Evolutionary conservation across 1,284 basidiomycete genomes (phyloP), one percentile per base, ranked within the genome.

Genomic region (Sanghuangporus baumii): DNA sequence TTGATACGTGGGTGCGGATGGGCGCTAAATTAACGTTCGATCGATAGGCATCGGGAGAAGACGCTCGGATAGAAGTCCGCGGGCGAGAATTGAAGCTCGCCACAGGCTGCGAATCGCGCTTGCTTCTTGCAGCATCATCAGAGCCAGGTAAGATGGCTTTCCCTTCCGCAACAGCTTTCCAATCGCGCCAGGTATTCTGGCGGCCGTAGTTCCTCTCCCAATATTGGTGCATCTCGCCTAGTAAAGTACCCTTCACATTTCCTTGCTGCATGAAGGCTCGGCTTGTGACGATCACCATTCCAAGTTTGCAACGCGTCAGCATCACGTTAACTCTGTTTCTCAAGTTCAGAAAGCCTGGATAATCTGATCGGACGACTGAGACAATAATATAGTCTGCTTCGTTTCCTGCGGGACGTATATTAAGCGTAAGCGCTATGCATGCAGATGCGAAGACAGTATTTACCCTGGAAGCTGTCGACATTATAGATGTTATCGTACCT

Each of bases 391-490:
- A 78, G 57, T 78, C 75, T 1, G 73, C 75, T 67, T 81, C 79
- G 63, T 80, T 77, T 6, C 79, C 78, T 78, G 46, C 20, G 26
- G 31, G 12, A 16, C 6, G n/a, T 9, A 37, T 50, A 12, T 16
- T 12, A n/a, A n/a, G 11, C 26, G 1, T 40, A 23, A 31, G 26
- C 26, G 26, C 3, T 40, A 37, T 51, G 11, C 12, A 51, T 47
- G 26, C 16, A 54, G 36, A 14, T 56, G 23, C 23, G 26, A 46
- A 18, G 57, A 8, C 34, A 23, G 6, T 31, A 67, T 36, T 26
- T 37, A 79, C 79, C 79, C 74, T 81, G 79, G 65, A 79, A 81
- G 55, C 80, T 80, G 65, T 84, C 82, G 20, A 84, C 78, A 70
- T 82, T 83, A 71, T 81, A 83, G 7, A 80, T 79, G 46, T 75